Conservation (phyloP, 108 stramenopile species). For the Cyclotella baltica region DNA sequence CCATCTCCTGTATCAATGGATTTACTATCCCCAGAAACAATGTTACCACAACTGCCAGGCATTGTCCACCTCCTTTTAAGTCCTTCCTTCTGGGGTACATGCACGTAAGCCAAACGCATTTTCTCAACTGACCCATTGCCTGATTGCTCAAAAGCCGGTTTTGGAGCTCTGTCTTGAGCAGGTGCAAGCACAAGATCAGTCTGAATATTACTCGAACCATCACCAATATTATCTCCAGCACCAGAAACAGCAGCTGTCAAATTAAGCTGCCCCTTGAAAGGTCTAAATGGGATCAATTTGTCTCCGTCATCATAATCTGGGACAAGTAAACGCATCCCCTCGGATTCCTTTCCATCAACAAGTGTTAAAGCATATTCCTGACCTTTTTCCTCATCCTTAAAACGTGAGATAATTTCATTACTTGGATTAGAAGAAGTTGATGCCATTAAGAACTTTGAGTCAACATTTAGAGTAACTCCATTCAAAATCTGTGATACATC, state of each 20-base stretch:
- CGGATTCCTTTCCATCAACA: slow-evolving; percentile 53
- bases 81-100: slow-evolving; percentile 74
- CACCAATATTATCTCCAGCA: slow-evolving; percentile 31
- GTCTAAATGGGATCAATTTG: slow-evolving; percentile 7
- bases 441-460: neutral
- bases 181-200: slow-evolving; percentile 38
- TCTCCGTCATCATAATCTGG: slow-evolving; percentile 19
- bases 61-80: slow-evolving; percentile 81
- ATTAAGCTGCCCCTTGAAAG: slow-evolving; percentile 41
- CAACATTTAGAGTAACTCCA: slow-evolving; percentile 44
- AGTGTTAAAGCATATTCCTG: slow-evolving; percentile 48
- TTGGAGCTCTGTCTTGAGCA: slow-evolving; percentile 51
- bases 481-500: slow-evolving; percentile 56
- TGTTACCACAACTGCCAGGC: slow-evolving; percentile 48
- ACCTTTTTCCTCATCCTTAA: slow-evolving; percentile 30
- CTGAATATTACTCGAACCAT: slow-evolving; percentile 25
- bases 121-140: slow-evolving; percentile 41
- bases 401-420: slow-evolving; percentile 12
- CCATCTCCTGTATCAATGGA: slow-evolving; percentile 7
- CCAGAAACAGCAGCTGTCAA: slow-evolving; percentile 27
- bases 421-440: neutral
- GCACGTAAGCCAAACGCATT: slow-evolving; percentile 67
- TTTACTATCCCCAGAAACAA: neutral
- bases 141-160: slow-evolving; percentile 37
- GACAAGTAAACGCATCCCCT: slow-evolving; percentile 64